phyloP scores from a whole-genome alignment of 306 rosid species.

The Lagenaria siceraria region DNA sequence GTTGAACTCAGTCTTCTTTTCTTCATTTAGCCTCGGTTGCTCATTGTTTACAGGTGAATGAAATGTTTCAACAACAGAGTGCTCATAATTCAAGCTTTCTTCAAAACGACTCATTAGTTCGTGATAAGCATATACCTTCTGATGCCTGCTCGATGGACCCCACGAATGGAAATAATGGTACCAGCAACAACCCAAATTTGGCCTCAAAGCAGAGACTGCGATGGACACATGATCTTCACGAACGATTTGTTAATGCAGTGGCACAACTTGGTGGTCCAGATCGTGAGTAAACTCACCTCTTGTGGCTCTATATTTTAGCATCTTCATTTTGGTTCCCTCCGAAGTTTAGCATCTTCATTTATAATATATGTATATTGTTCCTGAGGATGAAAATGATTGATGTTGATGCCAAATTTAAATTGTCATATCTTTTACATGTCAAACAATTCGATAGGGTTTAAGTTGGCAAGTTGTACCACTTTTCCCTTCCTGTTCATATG shows the following conservation, averaged over 20 bases:
- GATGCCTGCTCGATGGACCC: conserved; percentile 57
- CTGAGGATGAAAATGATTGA: background rate
- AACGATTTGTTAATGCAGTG: conserved; percentile 92
- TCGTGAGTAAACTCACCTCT: conserved; percentile 54
- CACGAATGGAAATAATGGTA: conserved; percentile 50
- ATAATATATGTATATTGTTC: background rate
- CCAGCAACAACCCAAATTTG: conserved; percentile 42
- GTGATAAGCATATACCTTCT: conserved; percentile 42
- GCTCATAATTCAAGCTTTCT: conserved; percentile 40
- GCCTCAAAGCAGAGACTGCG: conserved; percentile 80
- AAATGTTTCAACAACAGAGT: conserved; percentile 49
- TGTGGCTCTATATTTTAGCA: background rate
- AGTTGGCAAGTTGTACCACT: background rate
- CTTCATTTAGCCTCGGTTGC: background rate
- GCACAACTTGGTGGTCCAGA: conserved; percentile 99
- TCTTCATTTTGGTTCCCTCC: no score
- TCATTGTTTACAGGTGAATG: conserved; percentile 15
- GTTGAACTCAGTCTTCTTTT: background rate
- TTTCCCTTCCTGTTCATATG: background rate
- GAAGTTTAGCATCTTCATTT: background rate
- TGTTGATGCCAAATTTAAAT: background rate
- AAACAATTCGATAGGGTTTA: background rate
- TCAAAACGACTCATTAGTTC: conserved; percentile 37
- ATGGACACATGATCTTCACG: conserved; percentile 96
- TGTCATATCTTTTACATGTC: background rate